phyloP scores from a whole-genome alignment of 495 filamentous ascomycete genomes.

The Penicillium pulvis region DNA sequence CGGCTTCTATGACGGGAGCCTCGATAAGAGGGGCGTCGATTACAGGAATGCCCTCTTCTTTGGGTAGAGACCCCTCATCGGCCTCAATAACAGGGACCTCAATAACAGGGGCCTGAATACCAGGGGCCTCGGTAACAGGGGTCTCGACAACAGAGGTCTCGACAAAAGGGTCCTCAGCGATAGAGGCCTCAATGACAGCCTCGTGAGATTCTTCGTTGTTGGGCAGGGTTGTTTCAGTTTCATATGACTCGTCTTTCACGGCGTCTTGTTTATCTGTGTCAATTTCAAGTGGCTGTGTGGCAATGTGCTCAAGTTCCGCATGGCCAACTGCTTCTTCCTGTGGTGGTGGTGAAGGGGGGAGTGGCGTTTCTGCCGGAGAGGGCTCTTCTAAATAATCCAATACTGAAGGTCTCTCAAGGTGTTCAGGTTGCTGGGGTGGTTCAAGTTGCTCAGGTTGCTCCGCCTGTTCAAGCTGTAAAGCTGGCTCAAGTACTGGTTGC shows the following conservation, averaged over 20 bases:
- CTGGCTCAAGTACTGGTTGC: conserved; percentile 25
- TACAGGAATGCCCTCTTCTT: neutral
- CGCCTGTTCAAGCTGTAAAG: conserved; percentile 1
- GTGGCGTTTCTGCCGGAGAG: conserved; percentile 1
- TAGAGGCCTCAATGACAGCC: neutral
- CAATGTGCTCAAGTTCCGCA: conserved; percentile 19
- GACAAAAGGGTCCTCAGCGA: neutral
- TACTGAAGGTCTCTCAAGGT: neutral
- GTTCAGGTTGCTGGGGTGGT: neutral
- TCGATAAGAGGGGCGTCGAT: neutral
- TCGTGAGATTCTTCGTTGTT: conserved; percentile 8
- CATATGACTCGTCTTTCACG: conserved; percentile 24
- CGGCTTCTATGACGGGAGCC: conserved; percentile 1
- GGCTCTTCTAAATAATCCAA: neutral
- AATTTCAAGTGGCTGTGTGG: conserved; percentile 20
- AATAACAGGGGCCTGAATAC: too few species aligned
- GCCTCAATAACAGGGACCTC: too few species aligned
- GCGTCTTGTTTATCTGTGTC: conserved; percentile 21
- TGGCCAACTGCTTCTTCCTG: conserved; percentile 15
- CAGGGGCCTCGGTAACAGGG: too few species aligned
- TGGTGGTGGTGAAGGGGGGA: neutral
- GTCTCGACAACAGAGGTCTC: conserved; percentile 9
- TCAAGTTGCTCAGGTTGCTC: conserved; percentile 1
- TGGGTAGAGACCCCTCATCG: too few species aligned
- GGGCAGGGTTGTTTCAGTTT: conserved; percentile 16